Percentiles rank a stretch among this genome's conserved stretches.
These are phyloP conservation scores for Candida cerambycidarum DNA, from an alignment of 805 yeast genomes.

Conservation along the genomic window DNA sequence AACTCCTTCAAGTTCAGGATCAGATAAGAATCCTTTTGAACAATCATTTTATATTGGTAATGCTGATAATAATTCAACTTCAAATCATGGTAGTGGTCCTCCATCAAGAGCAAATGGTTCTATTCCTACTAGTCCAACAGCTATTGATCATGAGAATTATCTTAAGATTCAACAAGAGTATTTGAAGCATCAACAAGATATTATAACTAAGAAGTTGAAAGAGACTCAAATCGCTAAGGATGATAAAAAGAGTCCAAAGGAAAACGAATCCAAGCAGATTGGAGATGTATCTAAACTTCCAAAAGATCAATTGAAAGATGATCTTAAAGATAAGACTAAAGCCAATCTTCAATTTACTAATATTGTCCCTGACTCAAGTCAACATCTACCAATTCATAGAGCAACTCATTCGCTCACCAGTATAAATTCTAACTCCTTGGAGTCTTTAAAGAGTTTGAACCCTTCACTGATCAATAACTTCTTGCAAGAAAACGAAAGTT, in stretches of 20 bases:
- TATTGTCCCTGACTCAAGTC: not conserved
- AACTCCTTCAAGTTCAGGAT: slow-evolving; percentile 31
- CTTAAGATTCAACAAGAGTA: slow-evolving; percentile 38
- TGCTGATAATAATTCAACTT: not conserved
- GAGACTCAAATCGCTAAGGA: slow-evolving; percentile 8
- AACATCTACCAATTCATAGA: slow-evolving; percentile 1
- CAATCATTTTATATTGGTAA: slow-evolving; percentile 12
- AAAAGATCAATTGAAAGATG: not conserved
- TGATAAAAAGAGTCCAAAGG: not conserved
- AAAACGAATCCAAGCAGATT: too few relatives aligned
- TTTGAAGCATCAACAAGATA: slow-evolving; percentile 36
- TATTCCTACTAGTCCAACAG: slow-evolving; percentile 13
- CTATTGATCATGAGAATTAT: slow-evolving; percentile 32
- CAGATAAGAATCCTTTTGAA: slow-evolving; percentile 40
- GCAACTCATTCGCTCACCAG: slow-evolving; percentile 6
- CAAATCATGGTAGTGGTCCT: not conserved
- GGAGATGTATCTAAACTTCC: too few relatives aligned
- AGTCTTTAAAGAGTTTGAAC: slow-evolving; percentile 9
- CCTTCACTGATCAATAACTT: slow-evolving; percentile 14
- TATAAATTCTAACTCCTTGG: slow-evolving; percentile 14
- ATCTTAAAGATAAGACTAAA: not conserved
- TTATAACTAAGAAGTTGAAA: slow-evolving; percentile 19
- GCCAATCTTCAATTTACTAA: slow-evolving; percentile 3
- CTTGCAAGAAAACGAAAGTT: slow-evolving; percentile 15
- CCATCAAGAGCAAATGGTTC: slow-evolving; percentile 8